Conservation (phyloP, 805 yeast species). For the Metschnikowia peoriensis region DNA sequence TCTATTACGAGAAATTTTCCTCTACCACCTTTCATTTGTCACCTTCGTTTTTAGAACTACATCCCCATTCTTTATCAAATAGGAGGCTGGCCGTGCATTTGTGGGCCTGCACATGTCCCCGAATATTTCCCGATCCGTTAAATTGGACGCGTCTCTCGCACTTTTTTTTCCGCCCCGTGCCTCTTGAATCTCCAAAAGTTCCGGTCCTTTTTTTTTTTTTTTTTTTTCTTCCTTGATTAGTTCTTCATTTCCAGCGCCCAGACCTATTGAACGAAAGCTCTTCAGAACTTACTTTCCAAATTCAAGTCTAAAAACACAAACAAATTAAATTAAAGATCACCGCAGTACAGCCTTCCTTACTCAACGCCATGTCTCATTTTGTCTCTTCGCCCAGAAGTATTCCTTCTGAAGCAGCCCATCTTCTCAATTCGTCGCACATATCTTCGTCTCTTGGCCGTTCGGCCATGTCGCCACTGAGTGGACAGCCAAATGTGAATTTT, state of each 20-base stretch:
- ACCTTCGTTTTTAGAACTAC: not conserved
- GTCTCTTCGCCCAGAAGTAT: slow-evolving; percentile 45
- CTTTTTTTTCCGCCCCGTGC: not conserved
- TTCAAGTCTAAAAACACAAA: too few relatives aligned
- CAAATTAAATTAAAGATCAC: not conserved
- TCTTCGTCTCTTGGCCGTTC: slow-evolving; percentile 42
- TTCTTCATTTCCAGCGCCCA: too few relatives aligned
- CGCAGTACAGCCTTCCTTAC: not conserved
- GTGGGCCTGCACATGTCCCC: not conserved
- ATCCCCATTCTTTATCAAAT: not conserved
- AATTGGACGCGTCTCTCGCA: slow-evolving; percentile 16
- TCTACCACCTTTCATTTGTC: too few relatives aligned
- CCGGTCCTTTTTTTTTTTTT: not conserved
- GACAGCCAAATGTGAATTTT: slow-evolving; percentile 21
- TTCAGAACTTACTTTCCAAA: too few relatives aligned
- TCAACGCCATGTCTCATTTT: slow-evolving; percentile 36
- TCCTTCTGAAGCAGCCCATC: slow-evolving; percentile 44
- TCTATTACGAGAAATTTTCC: too few relatives aligned
- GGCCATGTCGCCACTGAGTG: slow-evolving; percentile 30
- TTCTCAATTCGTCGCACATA: slow-evolving; percentile 41
- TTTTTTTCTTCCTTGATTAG: not conserved
- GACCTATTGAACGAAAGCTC: too few relatives aligned
- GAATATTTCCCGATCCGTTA: slow-evolving; percentile 10
- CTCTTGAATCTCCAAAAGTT: not conserved
- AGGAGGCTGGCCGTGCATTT: not conserved